A percentile compares a stretch with the other conserved stretches of the same genome.
phyloP scores from a whole-genome alignment of 257 asterid genomes.

The Scutellaria galericulata region DNA sequence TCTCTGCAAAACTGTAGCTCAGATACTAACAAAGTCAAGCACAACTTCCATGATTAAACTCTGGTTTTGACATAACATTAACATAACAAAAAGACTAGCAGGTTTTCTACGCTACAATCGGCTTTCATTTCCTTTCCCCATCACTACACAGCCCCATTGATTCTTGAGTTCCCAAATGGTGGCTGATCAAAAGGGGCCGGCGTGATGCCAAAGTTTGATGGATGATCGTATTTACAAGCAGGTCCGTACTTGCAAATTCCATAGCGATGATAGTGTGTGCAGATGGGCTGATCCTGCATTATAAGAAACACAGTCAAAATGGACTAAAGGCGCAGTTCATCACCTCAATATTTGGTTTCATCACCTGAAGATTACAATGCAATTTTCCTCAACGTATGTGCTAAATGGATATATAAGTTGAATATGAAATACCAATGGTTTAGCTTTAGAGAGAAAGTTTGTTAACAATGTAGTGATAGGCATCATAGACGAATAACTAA shows the following conservation, averaged over 20 bases:
- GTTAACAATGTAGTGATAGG: neutral
- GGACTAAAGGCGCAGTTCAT: neutral
- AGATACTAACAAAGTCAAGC: conserved; percentile 31
- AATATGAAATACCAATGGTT: neutral
- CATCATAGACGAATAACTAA: neutral
- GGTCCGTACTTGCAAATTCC: conserved; percentile 97
- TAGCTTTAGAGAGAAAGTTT: neutral
- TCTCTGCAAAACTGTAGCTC: conserved; percentile 30
- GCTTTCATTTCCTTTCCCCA: conserved; percentile 50
- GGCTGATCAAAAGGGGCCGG: conserved; percentile 42
- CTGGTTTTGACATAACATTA: conserved; percentile 22
- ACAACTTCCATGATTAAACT: conserved; percentile 27
- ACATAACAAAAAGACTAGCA: conserved; percentile 21
- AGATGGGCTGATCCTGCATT: conserved; percentile 78
- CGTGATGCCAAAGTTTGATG: conserved; percentile 51
- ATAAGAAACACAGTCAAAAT: neutral
- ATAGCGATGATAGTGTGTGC: conserved; percentile 74
- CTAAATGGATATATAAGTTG: neutral
- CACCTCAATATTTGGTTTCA: neutral
- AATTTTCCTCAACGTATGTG: too few relatives aligned
- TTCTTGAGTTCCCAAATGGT: conserved; percentile 39
- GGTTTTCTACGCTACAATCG: conserved; percentile 39
- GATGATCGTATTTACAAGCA: conserved; percentile 85
- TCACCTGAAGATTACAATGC: neutral
- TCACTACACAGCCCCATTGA: conserved; percentile 43